Evolutionary conservation across 805 yeast genomes (phyloP).

Genomic region (Cyberlindnera euphorbiae): DNA sequence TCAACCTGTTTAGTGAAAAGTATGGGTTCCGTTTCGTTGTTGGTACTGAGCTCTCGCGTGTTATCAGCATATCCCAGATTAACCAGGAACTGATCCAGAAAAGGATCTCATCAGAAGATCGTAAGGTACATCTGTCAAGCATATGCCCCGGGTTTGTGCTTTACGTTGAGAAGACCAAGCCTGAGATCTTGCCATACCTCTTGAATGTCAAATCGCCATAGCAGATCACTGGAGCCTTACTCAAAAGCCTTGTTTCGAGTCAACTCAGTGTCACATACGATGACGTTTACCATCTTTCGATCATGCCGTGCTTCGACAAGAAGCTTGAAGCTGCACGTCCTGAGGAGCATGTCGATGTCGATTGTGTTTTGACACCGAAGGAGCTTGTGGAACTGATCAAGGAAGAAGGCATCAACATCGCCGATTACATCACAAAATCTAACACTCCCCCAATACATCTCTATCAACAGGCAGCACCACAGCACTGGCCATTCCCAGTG

Average conservation of each 20-base stretch:
- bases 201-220: slow-evolving; percentile 85
- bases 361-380: slow-evolving; percentile 89
- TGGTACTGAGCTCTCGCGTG: slow-evolving; percentile 81
- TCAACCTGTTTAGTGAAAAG: slow-evolving; percentile 49
- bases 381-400: slow-evolving; percentile 73
- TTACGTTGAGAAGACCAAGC: slow-evolving; percentile 94
- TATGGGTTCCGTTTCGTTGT: slow-evolving; percentile 73
- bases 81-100: slow-evolving; percentile 33
- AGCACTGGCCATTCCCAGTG: slow-evolving; percentile 52
- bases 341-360: slow-evolving; percentile 58
- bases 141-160: slow-evolving; percentile 96
- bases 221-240: slow-evolving; percentile 79
- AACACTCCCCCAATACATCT: slow-evolving; percentile 19
- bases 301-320: slow-evolving; percentile 98
- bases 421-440: slow-evolving; percentile 20
- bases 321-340: slow-evolving; percentile 91
- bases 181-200: slow-evolving; percentile 66
- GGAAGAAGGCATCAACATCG: slow-evolving; percentile 42
- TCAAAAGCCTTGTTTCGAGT: slow-evolving; percentile 48
- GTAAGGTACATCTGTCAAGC: slow-evolving; percentile 42
- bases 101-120: slow-evolving; percentile 1
- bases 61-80: slow-evolving; percentile 52
- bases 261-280: slow-evolving; percentile 28
- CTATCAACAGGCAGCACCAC: slow-evolving; percentile 43
- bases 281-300: slow-evolving; percentile 68